These are phyloP conservation scores for Daldinia decipiens DNA, from an alignment of 495 filamentous ascomycete genomes.

Conservation along the genomic window DNA sequence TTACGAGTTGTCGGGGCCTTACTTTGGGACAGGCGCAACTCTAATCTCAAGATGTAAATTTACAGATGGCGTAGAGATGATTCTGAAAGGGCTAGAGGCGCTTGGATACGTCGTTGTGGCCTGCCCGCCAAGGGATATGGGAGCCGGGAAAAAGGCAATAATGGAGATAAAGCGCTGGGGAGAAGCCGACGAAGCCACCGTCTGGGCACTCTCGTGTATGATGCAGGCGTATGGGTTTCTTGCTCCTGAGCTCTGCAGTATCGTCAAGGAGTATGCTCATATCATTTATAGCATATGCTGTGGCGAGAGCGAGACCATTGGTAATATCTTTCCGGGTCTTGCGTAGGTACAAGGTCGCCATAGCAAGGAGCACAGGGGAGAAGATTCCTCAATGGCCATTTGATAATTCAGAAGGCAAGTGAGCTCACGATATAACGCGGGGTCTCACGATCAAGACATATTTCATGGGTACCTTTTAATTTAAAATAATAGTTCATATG, in stretches of 20 bases:
- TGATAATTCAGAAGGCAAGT: too few relatives aligned
- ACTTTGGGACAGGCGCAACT: conserved; percentile 45
- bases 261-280: conserved; percentile 51
- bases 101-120: conserved; percentile 57
- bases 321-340: conserved; percentile 21
- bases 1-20: conserved; percentile 44
- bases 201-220: conserved; percentile 54
- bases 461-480: too few relatives aligned
- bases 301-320: conserved; percentile 59
- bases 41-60: conserved; percentile 19
- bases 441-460: too few relatives aligned
- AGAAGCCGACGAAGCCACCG: conserved; percentile 40
- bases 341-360: neutral
- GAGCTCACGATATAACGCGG: too few relatives aligned
- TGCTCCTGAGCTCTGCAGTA: conserved; percentile 43
- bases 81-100: conserved; percentile 49
- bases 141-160: neutral
- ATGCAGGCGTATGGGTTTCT: conserved; percentile 43
- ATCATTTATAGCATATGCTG: conserved; percentile 53
- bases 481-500: too few relatives aligned
- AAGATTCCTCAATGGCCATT: neutral
- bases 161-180: conserved; percentile 59
- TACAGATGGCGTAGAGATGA: conserved; percentile 44
- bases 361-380: neutral
- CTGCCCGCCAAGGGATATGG: conserved; percentile 27